phyloP scores from a whole-genome alignment of 1,139 yeast species.

The Casaregolazyma lundiana region DNA sequence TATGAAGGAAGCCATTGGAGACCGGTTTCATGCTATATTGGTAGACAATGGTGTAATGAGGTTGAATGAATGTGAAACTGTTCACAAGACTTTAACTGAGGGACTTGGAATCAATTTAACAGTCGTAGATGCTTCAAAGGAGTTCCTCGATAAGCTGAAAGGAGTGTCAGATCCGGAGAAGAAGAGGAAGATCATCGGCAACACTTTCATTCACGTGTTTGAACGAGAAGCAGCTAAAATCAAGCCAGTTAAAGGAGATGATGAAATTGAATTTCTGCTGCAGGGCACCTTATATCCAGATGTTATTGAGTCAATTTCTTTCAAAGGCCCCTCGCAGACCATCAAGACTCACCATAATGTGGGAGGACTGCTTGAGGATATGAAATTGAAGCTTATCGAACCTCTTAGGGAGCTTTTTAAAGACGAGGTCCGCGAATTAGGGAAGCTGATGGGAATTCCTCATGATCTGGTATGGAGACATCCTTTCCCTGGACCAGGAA shows the following conservation, averaged over 20 bases:
- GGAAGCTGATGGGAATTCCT: constrained; percentile 91
- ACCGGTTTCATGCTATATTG: constrained; percentile 95
- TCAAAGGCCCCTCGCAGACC: constrained; percentile 99
- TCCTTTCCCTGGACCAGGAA: constrained; percentile 99
- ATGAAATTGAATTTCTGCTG: constrained; percentile 84
- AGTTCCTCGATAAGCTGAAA: constrained; percentile 76
- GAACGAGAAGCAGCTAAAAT: constrained; percentile 94
- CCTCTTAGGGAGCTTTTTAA: constrained; percentile 97
- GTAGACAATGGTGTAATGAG: constrained; percentile 99
- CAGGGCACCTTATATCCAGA: constrained; percentile 99
- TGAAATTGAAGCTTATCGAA: constrained; percentile 97
- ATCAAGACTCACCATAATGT: constrained; percentile 99
- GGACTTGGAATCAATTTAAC: constrained; percentile 93
- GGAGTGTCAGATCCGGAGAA: constrained; percentile 98
- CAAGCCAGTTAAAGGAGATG: constrained; percentile 74
- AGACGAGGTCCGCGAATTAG: constrained; percentile 96
- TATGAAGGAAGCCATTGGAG: constrained; percentile 98
- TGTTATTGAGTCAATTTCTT: constrained; percentile 95
- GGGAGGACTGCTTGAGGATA: constrained; percentile 94
- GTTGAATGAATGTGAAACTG: constrained; percentile 83
- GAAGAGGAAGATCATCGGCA: constrained; percentile 98
- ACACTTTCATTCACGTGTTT: constrained; percentile 93
- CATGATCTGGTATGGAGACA: constrained; percentile 99
- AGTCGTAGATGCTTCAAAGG: constrained; percentile 90
- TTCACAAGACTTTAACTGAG: constrained; percentile 81